These are phyloP conservation scores for Jamesozyma spencerorum DNA, from an alignment of 805 yeast genomes.

Conservation along the genomic window DNA sequence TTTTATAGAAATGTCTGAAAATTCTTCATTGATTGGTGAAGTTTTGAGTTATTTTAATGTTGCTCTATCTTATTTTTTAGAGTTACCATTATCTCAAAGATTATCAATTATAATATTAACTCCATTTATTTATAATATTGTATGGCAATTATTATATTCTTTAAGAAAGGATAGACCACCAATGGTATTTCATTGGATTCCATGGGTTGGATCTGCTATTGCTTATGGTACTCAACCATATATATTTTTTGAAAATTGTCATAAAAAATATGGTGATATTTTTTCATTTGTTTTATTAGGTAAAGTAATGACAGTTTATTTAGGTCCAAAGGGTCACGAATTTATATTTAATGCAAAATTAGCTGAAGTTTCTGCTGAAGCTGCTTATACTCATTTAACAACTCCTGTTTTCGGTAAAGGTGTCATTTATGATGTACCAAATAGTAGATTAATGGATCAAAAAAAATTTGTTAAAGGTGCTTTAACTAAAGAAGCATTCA, in stretches of 20 bases:
- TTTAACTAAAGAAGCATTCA: slow-evolving; percentile 75
- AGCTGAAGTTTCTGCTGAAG: slow-evolving; percentile 90
- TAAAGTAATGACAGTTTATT: slow-evolving; percentile 84
- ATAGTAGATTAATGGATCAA: slow-evolving; percentile 91
- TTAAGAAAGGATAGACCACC: slow-evolving; percentile 79
- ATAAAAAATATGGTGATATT: slow-evolving; percentile 81
- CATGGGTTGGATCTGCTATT: slow-evolving; percentile 91
- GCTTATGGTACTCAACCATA: slow-evolving; percentile 90
- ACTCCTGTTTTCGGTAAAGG: slow-evolving; percentile 99
- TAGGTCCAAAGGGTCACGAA: slow-evolving; percentile 97
- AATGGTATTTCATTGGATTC: slow-evolving; percentile 82
- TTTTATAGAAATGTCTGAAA: no score
- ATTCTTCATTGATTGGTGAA: slow-evolving; percentile 15
- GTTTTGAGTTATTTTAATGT: slow-evolving; percentile 12
- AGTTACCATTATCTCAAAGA: slow-evolving; percentile 32
- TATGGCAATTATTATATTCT: slow-evolving; percentile 63
- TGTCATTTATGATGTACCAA: slow-evolving; percentile 94
- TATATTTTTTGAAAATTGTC: slow-evolving; percentile 72
- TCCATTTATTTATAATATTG: slow-evolving; percentile 57
- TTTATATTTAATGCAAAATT: slow-evolving; percentile 86
- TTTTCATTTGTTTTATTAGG: slow-evolving; percentile 87
- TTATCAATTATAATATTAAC: slow-evolving; percentile 27
- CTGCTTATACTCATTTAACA: slow-evolving; percentile 90
- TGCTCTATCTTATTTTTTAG: slow-evolving; percentile 21
- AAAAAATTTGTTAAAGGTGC: slow-evolving; percentile 93